phyloP scores from a whole-genome alignment of 495 filamentous ascomycete species.

The Lophium mytilinum region DNA sequence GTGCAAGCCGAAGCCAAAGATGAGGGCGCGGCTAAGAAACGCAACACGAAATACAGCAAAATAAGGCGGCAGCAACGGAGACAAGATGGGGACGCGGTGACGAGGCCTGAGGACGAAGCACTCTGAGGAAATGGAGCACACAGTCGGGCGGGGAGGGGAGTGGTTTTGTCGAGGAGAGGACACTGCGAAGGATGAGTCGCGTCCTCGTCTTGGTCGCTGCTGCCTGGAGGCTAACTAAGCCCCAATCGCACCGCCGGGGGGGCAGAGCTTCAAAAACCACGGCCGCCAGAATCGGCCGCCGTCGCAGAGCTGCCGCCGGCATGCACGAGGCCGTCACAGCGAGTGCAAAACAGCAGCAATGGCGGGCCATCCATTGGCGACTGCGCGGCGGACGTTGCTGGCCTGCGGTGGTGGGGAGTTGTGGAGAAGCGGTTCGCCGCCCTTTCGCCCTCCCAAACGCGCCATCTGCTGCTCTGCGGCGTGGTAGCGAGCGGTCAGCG shows the following conservation, averaged over 20 bases:
- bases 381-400: background rate
- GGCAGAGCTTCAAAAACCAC: background rate
- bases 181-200: background rate
- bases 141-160: background rate
- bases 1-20: slow-evolving; percentile 1
- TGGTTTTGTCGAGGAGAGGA: slow-evolving; percentile 1
- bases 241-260: background rate
- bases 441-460: background rate
- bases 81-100: slow-evolving; percentile 5
- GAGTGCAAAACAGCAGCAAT: background rate
- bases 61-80: slow-evolving; percentile 15
- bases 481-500: background rate
- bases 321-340: background rate
- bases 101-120: slow-evolving; percentile 20
- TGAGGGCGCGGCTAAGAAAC: background rate
- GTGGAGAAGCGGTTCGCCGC: too few species aligned
- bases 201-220: slow-evolving; percentile 5
- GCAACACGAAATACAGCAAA: slow-evolving; percentile 1
- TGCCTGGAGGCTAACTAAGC: slow-evolving; percentile 13
- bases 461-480: background rate
- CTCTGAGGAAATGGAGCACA: slow-evolving; percentile 1
- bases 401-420: background rate
- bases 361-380: background rate
- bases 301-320: background rate
- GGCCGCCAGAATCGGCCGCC: background rate